Evolutionary conservation across 2,329 filamentous ascomycete genomes (phyloP).

Genomic region (Hymenoscyphus salicellus): DNA sequence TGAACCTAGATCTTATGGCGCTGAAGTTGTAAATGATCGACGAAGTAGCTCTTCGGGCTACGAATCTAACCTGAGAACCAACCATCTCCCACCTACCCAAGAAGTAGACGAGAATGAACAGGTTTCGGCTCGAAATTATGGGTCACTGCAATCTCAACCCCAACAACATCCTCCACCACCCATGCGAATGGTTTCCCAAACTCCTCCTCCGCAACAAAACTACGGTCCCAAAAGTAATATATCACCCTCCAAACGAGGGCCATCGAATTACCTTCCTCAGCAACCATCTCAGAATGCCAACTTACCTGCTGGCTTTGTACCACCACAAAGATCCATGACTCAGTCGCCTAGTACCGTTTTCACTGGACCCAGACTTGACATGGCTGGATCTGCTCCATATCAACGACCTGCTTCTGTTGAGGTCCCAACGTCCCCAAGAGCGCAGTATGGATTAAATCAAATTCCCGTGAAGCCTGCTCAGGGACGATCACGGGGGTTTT

Average conservation of each 20-base stretch:
- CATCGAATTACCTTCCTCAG: slow-evolving; percentile 50
- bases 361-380: slow-evolving; percentile 44
- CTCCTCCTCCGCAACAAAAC: slow-evolving; percentile 47
- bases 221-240: slow-evolving; percentile 43
- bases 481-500: slow-evolving; percentile 49
- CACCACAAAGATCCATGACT: slow-evolving; percentile 59
- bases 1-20: slow-evolving; percentile 25
- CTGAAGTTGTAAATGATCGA: slow-evolving; percentile 46
- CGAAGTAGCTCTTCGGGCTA: slow-evolving; percentile 51
- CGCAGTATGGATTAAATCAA: slow-evolving; percentile 16
- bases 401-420: slow-evolving; percentile 52
- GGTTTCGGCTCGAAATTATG: slow-evolving; percentile 27
- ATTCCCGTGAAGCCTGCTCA: slow-evolving; percentile 15
- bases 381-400: slow-evolving; percentile 39
- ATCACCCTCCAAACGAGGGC: slow-evolving; percentile 55
- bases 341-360: slow-evolving; percentile 58
- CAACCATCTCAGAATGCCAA: slow-evolving; percentile 31
- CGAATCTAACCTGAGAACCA: slow-evolving; percentile 50
- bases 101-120: slow-evolving; percentile 60
- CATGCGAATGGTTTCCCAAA: slow-evolving; percentile 42
- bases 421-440: slow-evolving; percentile 27
- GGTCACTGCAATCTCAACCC: slow-evolving; percentile 25
- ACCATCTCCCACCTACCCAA: slow-evolving; percentile 56
- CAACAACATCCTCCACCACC: slow-evolving; percentile 32
- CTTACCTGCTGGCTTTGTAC: slow-evolving; percentile 41